Conservation (phyloP, 495 filamentous ascomycete species). For the Penicillium egyptiacum region DNA sequence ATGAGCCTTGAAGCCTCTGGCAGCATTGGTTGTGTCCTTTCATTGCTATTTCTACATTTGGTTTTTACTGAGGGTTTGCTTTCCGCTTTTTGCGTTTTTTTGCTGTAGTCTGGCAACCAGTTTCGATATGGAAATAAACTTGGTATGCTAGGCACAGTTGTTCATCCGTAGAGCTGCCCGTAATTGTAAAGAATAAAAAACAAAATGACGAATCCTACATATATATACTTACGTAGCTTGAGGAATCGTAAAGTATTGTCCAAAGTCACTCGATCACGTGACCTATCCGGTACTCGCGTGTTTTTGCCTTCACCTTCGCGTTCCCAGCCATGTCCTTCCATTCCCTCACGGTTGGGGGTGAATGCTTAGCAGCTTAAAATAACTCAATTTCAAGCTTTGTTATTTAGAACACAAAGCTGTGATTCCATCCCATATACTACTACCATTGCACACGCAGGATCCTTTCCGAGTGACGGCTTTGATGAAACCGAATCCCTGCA, state of each 20-base stretch:
- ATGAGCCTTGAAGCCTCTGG: background rate
- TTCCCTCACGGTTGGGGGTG: slow-evolving; percentile 11
- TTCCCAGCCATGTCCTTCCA: slow-evolving; percentile 17
- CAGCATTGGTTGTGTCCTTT: slow-evolving; percentile 28
- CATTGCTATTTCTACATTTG: slow-evolving; percentile 24
- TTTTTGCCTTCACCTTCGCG: slow-evolving; percentile 21
- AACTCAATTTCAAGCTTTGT: background rate
- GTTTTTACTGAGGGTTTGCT: slow-evolving; percentile 13
- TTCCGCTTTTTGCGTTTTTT: slow-evolving; percentile 16
- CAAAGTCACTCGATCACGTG: slow-evolving; percentile 16
- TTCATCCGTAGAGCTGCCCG: background rate
- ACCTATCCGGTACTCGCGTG: slow-evolving; percentile 5
- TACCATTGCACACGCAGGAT: background rate
- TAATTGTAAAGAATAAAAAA: background rate
- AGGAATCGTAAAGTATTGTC: background rate
- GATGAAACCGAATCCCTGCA: slow-evolving; percentile 19
- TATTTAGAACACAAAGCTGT: no score
- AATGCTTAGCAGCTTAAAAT: background rate
- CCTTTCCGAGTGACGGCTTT: slow-evolving; percentile 9
- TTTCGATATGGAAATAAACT: slow-evolving; percentile 40
- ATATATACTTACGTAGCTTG: background rate
- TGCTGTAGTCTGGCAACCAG: slow-evolving; percentile 30
- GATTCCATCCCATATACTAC: background rate
- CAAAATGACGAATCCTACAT: background rate
- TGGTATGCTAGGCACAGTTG: slow-evolving; percentile 27